Evolutionary conservation across 176 grass and related monocot species (phyloP).

Genomic region (Bonia amplexicaulis): DNA sequence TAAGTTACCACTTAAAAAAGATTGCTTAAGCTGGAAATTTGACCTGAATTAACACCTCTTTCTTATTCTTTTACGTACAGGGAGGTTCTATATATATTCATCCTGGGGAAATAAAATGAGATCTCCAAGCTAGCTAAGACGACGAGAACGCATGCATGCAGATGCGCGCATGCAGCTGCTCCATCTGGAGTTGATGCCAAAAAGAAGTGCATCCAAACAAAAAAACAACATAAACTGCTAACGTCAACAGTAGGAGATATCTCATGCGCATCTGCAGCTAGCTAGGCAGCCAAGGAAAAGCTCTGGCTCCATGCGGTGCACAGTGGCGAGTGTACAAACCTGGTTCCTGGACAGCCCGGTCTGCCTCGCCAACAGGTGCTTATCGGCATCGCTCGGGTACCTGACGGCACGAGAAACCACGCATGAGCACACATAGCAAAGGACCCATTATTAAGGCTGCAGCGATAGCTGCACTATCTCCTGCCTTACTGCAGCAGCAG

Average conservation of each 20-base stretch:
- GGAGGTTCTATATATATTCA: conserved; percentile 9
- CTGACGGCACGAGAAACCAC: conserved; percentile 50
- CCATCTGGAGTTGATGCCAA: conserved; percentile 6
- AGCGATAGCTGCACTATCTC: neutral
- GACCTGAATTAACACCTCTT: neutral
- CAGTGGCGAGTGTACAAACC: conserved; percentile 53
- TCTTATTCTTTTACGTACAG: neutral
- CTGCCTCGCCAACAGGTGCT: conserved; percentile 97
- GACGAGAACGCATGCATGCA: neutral
- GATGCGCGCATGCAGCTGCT: neutral
- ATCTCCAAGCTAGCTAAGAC: neutral
- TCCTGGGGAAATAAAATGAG: neutral
- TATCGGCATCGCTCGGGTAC: conserved; percentile 99
- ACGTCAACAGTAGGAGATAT: conserved; percentile 6
- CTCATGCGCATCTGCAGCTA: neutral
- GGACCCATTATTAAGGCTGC: neutral
- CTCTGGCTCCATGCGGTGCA: conserved; percentile 6
- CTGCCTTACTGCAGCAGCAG: neutral
- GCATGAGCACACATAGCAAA: conserved; percentile 8
- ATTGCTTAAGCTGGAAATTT: neutral
- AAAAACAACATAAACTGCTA: conserved; percentile 13
- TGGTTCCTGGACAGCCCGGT: conserved; percentile 98
- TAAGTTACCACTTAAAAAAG: neutral
- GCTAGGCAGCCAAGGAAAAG: neutral
- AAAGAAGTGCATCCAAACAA: conserved; percentile 21